phyloP scores from a whole-genome alignment of 2,329 filamentous ascomycete species.

The Didymella pomorum region DNA sequence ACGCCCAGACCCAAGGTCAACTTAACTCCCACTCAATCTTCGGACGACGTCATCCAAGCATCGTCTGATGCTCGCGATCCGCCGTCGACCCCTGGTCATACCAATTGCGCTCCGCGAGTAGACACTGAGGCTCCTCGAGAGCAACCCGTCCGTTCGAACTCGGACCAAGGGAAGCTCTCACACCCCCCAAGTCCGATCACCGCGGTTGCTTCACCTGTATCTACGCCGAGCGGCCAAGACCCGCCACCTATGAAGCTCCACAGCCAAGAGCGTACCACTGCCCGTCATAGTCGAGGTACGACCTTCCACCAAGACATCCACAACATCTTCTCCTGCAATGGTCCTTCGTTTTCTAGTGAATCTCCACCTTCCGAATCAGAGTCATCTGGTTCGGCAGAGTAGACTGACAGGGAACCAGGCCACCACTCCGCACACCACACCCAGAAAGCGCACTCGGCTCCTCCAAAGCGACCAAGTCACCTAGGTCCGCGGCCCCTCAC shows the following conservation, averaged over 20 bases:
- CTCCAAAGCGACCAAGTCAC: not conserved
- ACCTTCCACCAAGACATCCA: not conserved
- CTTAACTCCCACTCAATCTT: not conserved
- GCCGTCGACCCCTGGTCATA: constrained; percentile 5
- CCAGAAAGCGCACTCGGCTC: not conserved
- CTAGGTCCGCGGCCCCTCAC: not conserved
- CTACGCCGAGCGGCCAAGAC: not conserved
- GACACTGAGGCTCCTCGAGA: not conserved
- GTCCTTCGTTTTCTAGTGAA: not conserved
- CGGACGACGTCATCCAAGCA: not conserved
- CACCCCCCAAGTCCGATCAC: constrained; percentile 6
- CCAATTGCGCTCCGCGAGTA: not conserved
- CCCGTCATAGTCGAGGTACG: constrained; percentile 16
- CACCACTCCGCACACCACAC: constrained; percentile 20
- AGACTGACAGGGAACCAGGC: constrained; percentile 25
- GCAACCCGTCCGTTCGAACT: not conserved
- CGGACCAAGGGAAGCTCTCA: not conserved
- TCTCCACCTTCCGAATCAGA: constrained; percentile 6
- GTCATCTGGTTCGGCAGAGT: not conserved
- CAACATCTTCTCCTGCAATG: not conserved
- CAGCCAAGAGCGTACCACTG: constrained; percentile 11
- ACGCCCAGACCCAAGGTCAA: not conserved
- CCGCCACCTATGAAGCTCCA: not conserved
- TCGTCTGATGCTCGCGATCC: constrained; percentile 4
- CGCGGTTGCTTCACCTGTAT: constrained; percentile 3